phyloP scores from a whole-genome alignment of 495 filamentous ascomycete genomes.

The Letharia lupina region DNA sequence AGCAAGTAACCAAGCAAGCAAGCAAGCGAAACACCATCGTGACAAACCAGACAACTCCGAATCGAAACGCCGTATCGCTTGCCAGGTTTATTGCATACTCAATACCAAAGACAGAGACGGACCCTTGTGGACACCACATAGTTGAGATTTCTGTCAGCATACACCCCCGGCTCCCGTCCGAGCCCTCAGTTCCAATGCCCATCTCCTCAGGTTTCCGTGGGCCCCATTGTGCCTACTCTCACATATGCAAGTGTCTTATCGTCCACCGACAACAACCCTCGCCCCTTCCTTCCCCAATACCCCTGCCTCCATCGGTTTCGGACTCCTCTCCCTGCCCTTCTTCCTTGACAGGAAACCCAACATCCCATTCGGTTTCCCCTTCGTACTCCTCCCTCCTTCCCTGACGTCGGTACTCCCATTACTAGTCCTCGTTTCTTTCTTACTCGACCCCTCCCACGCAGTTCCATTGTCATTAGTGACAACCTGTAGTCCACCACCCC shows the following conservation, averaged over 20 bases:
- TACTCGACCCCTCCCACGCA: conserved; percentile 82
- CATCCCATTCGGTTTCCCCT: conserved; percentile 59
- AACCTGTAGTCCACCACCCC: conserved; percentile 81
- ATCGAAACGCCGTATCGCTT: background rate
- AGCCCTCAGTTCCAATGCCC: background rate
- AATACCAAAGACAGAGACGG: background rate
- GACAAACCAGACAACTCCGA: background rate
- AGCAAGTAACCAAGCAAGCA: background rate
- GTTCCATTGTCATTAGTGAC: conserved; percentile 79
- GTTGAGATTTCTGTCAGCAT: background rate
- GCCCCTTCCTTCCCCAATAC: conserved; percentile 94
- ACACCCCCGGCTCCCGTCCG: background rate
- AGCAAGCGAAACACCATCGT: background rate
- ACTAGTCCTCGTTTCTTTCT: conserved; percentile 36
- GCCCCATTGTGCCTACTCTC: too few relatives aligned
- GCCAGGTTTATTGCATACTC: background rate
- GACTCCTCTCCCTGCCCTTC: conserved; percentile 83
- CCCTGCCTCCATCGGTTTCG: conserved; percentile 87
- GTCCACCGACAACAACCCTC: conserved; percentile 51
- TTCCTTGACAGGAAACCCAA: conserved; percentile 82
- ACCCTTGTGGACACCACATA: background rate
- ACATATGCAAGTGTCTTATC: conserved; percentile 2
- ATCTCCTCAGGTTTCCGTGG: too few relatives aligned
- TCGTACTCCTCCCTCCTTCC: conserved; percentile 20
- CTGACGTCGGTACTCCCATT: conserved; percentile 46